Percentiles rank a stretch among this genome's conserved stretches.
Conservation (phyloP, 345 rosid species). For the Excoecaria agallocha region DNA sequence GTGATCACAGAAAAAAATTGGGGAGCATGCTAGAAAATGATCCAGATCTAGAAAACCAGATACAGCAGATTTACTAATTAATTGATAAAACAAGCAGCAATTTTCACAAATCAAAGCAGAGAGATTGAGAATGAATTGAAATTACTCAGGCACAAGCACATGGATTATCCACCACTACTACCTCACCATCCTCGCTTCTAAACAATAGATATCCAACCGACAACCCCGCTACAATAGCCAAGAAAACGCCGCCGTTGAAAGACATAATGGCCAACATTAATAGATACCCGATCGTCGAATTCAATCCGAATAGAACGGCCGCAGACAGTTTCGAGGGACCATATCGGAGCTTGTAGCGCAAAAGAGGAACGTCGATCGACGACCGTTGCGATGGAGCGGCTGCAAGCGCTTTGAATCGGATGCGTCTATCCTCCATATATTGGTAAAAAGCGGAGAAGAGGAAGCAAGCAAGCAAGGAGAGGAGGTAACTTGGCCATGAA, state of each 20-base stretch:
- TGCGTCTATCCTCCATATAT: conserved; percentile 33
- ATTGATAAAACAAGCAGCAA: too few species aligned
- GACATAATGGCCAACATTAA: conserved; percentile 36
- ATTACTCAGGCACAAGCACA: conserved; percentile 31
- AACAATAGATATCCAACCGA: conserved; percentile 25
- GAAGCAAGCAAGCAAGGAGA: conserved; percentile 28
- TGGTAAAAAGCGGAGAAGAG: conserved; percentile 30
- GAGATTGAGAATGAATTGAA: neutral
- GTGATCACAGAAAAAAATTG: too few species aligned
- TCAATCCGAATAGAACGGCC: conserved; percentile 23
- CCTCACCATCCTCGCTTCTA: conserved; percentile 20
- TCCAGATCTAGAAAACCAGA: too few species aligned
- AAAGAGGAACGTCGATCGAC: conserved; percentile 3
- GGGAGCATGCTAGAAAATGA: too few species aligned
- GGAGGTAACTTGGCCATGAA: conserved; percentile 21
- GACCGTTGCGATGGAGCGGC: neutral
- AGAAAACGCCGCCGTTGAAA: conserved; percentile 31
- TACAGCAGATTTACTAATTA: too few species aligned
- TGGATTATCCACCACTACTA: conserved; percentile 15
- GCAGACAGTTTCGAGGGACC: conserved; percentile 10
- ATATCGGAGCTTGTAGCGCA: conserved; percentile 8
- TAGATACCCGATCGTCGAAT: conserved; percentile 30
- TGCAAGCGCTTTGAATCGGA: conserved; percentile 23
- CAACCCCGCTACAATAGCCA: conserved; percentile 25
- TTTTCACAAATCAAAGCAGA: too few species aligned